A percentile compares a stretch with the other conserved stretches of the same genome.
These are phyloP conservation scores for Paxillus rubicundulus DNA, from an alignment of 768 basidiomycete species.

Conservation along the genomic window DNA sequence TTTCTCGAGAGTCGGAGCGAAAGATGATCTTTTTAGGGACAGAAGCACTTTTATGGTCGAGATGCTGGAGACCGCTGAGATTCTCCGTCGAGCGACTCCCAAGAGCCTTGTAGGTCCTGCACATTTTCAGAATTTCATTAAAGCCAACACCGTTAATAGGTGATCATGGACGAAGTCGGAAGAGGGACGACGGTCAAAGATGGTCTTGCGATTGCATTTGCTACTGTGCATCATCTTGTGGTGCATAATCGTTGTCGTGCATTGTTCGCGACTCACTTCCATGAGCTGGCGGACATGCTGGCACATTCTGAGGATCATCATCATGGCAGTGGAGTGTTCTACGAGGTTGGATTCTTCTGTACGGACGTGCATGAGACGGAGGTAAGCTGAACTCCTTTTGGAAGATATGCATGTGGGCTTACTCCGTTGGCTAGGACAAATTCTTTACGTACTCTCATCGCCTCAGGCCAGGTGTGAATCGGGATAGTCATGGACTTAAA, in stretches of 20 bases:
- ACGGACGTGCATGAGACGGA: constrained; percentile 80
- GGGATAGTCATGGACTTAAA: constrained; percentile 87
- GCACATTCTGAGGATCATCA: constrained; percentile 48
- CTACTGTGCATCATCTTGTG: constrained; percentile 79
- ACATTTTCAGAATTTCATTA: background rate
- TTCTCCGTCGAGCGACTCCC: constrained; percentile 78
- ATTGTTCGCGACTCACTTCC: constrained; percentile 99
- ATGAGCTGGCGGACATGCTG: constrained; percentile 86
- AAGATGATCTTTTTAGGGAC: constrained; percentile 92
- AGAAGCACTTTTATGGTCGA: constrained; percentile 98
- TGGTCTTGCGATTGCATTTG: constrained; percentile 92
- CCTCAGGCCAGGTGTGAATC: constrained; percentile 79
- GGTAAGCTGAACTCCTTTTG: constrained; percentile 42
- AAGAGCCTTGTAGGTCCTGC: constrained; percentile 66
- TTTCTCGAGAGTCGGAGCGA: constrained; percentile 93
- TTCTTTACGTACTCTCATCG: constrained; percentile 84
- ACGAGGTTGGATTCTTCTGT: constrained; percentile 79
- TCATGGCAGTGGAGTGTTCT: constrained; percentile 47
- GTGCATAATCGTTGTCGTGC: constrained; percentile 71
- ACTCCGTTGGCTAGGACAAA: constrained; percentile 48
- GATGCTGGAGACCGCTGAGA: constrained; percentile 92
- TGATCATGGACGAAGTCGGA: constrained; percentile 99
- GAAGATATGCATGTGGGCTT: background rate
- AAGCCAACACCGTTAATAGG: constrained; percentile 42
- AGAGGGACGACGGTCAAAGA: constrained; percentile 91